These are phyloP conservation scores for Fusarium floridanum DNA, from an alignment of 2,329 filamentous ascomycete genomes.

Conservation along the genomic window DNA sequence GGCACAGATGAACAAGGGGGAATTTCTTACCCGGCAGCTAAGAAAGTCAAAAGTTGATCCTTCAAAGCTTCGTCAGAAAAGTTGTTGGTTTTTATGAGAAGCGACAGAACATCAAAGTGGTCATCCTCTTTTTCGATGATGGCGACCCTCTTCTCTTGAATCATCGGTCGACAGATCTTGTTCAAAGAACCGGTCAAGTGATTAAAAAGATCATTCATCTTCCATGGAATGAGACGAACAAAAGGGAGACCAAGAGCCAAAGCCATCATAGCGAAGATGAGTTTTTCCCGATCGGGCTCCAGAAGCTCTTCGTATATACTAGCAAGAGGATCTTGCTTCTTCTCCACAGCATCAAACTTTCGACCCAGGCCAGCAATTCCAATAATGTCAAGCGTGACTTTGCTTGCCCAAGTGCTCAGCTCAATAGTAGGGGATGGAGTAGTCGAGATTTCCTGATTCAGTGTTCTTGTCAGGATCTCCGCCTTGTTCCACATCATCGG, in stretches of 20 bases:
- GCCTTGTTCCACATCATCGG: conserved; percentile 76
- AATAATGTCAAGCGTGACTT: conserved; percentile 71
- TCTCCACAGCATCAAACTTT: conserved; percentile 62
- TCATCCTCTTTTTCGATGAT: conserved; percentile 57
- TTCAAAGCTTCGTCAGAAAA: conserved; percentile 66
- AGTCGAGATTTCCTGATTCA: conserved; percentile 56
- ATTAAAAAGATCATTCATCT: conserved; percentile 36
- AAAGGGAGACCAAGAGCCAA: conserved; percentile 22
- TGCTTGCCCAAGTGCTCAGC: conserved; percentile 64
- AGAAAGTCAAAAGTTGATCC: conserved; percentile 68
- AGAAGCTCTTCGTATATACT: conserved; percentile 61
- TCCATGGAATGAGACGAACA: conserved; percentile 35
- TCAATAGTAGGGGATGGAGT: conserved; percentile 42
- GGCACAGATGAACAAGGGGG: fast-evolving
- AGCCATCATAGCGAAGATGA: conserved; percentile 46
- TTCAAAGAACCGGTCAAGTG: conserved; percentile 24
- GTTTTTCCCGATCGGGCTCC: conserved; percentile 60
- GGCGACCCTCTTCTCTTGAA: conserved; percentile 63
- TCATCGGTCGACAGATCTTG: conserved; percentile 37
- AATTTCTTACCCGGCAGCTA: conserved; percentile 52
- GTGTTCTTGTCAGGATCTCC: conserved; percentile 49
- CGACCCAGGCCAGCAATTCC: conserved; percentile 69
- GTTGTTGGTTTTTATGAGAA: conserved; percentile 64
- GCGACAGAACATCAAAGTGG: conserved; percentile 74
- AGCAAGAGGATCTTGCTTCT: conserved; percentile 55